These are phyloP conservation scores for Fusarium citri DNA, from an alignment of 2,329 filamentous ascomycete genomes.

Conservation along the genomic window DNA sequence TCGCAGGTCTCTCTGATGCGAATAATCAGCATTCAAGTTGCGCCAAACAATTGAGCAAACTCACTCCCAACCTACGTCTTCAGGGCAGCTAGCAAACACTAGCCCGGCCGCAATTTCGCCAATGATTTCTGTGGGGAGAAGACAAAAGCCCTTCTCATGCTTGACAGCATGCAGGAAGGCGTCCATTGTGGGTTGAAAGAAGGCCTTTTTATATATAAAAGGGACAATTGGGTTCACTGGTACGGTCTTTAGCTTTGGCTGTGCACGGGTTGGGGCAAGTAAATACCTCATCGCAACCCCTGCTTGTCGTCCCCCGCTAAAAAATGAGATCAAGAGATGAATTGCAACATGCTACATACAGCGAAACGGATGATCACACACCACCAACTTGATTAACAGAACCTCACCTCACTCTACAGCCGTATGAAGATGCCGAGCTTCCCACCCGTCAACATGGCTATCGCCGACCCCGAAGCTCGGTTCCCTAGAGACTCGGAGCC, in stretches of 20 bases:
- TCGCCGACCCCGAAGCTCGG: constrained; percentile 27
- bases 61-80: too few species aligned
- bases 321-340: not conserved
- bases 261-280: not conserved
- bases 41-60: not conserved
- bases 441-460: constrained; percentile 29
- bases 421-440: constrained; percentile 9
- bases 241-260: not conserved
- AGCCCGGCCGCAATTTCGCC: not conserved
- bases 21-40: not conserved
- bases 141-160: not conserved
- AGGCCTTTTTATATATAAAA: not conserved
- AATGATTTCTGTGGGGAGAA: not conserved
- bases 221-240: too few species aligned
- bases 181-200: not conserved
- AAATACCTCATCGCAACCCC: not conserved
- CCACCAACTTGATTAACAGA: too few species aligned
- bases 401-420: not conserved
- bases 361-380: not conserved
- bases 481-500: constrained; percentile 24
- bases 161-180: fast-evolving
- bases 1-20: not conserved
- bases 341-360: not conserved
- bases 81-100: too few species aligned
- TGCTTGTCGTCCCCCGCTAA: not conserved